Percentiles rank a stretch among this genome's conserved stretches.
Evolutionary conservation across 2,329 filamentous ascomycete genomes (phyloP).

Genomic region (Aotearoamyces nothofagi): DNA sequence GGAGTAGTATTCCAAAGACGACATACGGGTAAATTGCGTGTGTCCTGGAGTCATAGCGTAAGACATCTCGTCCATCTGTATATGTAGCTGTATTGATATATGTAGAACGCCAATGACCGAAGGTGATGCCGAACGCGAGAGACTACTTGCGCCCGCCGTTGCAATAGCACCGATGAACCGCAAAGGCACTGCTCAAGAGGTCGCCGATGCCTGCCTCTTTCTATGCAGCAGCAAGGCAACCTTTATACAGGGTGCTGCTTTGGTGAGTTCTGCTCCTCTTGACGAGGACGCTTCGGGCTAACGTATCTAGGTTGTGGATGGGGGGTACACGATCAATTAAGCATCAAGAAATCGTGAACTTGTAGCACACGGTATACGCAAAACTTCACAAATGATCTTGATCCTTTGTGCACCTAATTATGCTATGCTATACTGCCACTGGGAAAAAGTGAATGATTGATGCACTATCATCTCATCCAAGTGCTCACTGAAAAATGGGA

Average conservation of each 20-base stretch:
- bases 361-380: too few species aligned
- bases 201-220: conserved; percentile 30
- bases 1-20: conserved; percentile 25
- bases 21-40: conserved; percentile 29
- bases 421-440: too few species aligned
- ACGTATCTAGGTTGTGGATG: conserved; percentile 19
- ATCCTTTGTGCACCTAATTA: too few species aligned
- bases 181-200: conserved; percentile 27
- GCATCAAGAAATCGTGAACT: too few species aligned
- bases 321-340: conserved; percentile 28
- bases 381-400: too few species aligned
- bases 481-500: too few species aligned
- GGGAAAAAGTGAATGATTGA: too few species aligned
- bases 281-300: neutral
- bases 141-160: conserved; percentile 17
- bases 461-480: too few species aligned
- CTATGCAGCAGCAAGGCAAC: conserved; percentile 28
- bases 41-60: conserved; percentile 30
- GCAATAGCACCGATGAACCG: conserved; percentile 22
- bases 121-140: conserved; percentile 17
- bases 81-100: too few species aligned
- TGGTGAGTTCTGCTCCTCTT: conserved; percentile 15
- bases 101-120: conserved; percentile 27
- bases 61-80: conserved; percentile 5
- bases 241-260: conserved; percentile 27